These are phyloP conservation scores for Yueomyces sp. DNA, from an alignment of 805 yeast genomes.

Conservation along the genomic window DNA sequence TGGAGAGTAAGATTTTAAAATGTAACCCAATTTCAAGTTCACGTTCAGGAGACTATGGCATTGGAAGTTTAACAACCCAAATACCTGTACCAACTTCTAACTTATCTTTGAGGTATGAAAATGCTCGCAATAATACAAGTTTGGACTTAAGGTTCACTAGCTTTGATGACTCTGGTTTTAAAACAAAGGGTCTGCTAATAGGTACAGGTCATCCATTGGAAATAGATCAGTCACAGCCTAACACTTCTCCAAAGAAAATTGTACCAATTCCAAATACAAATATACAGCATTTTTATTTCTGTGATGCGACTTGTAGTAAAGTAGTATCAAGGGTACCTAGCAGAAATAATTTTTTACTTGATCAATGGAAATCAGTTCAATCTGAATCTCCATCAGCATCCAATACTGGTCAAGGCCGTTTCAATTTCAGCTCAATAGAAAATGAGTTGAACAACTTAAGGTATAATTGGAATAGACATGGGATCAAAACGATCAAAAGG, in stretches of 20 bases:
- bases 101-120: constrained; percentile 6
- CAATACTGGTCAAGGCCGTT: neutral
- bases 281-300: neutral
- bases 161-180: constrained; percentile 6
- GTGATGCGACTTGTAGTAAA: too few relatives aligned
- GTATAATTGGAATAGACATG: neutral
- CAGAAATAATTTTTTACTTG: neutral
- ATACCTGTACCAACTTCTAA: constrained; percentile 15
- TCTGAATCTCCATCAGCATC: neutral
- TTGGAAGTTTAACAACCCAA: constrained; percentile 15
- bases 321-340: neutral
- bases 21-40: constrained; percentile 5
- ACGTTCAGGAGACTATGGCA: constrained; percentile 13
- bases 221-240: neutral
- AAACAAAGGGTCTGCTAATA: neutral
- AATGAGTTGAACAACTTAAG: neutral
- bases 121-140: constrained; percentile 1
- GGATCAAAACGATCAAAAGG: neutral
- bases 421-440: neutral
- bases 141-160: constrained; percentile 10
- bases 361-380: neutral
- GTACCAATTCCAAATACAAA: neutral
- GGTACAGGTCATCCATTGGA: neutral
- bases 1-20: constrained; percentile 11
- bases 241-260: neutral